Conservation (phyloP, 805 yeast genomes). For the Spathaspora hagerdaliae region DNA sequence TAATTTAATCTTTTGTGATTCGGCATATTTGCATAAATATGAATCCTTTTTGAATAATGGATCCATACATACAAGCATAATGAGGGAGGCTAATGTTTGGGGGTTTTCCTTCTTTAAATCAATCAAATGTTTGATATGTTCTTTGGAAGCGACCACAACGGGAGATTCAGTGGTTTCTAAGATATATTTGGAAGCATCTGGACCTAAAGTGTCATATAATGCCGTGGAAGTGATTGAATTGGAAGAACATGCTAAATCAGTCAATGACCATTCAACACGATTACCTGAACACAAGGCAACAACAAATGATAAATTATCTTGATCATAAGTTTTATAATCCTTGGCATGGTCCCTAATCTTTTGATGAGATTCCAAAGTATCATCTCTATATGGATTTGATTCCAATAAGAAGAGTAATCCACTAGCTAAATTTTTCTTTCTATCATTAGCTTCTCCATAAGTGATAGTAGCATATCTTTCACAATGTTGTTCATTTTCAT, state of each 20-base stretch:
- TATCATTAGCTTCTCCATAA: constrained; percentile 37
- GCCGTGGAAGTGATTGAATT: constrained; percentile 33
- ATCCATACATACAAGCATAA: constrained; percentile 35
- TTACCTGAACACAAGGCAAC: constrained; percentile 56
- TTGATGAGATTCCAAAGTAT: constrained; percentile 20
- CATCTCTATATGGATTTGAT: constrained; percentile 17
- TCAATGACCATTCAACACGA: constrained; percentile 66
- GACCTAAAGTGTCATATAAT: constrained; percentile 38
- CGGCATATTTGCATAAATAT: constrained; percentile 18
- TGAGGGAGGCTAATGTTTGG: constrained; percentile 22
- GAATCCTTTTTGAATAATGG: constrained; percentile 30
- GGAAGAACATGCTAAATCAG: constrained; percentile 65
- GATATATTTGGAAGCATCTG: constrained; percentile 60
- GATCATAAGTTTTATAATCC: constrained; percentile 24
- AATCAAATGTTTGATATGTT: constrained; percentile 24
- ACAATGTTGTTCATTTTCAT: constrained; percentile 22
- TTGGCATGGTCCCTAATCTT: constrained; percentile 24
- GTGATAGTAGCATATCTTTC: constrained; percentile 41
- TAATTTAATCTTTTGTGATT: constrained; percentile 12
- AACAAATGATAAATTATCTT: constrained; percentile 32
- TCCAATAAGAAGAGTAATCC: constrained; percentile 41
- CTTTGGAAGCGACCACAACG: constrained; percentile 31
- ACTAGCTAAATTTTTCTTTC: constrained; percentile 49
- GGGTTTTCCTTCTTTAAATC: constrained; percentile 23
- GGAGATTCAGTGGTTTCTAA: constrained; percentile 61